Conservation (phyloP, 192 early-diverging fungal species). For the Coemansia sp. region DNA sequence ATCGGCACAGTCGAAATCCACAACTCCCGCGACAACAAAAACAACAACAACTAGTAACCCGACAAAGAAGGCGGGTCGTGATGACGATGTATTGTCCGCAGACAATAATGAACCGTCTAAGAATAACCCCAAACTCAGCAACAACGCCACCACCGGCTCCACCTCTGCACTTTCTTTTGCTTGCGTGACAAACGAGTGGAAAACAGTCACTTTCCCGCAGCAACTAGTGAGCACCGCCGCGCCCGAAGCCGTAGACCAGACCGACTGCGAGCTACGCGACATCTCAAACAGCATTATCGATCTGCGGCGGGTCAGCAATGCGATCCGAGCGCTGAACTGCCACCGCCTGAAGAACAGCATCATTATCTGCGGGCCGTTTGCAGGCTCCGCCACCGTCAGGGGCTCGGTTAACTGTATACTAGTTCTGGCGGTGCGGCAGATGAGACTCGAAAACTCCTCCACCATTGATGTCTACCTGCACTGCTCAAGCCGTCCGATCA, state of each 20-base stretch:
- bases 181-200: slow-evolving; percentile 7
- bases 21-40: neutral
- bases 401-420: slow-evolving; percentile 63
- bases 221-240: neutral
- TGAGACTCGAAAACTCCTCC: slow-evolving; percentile 77
- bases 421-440: slow-evolving; percentile 77
- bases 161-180: neutral
- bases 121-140: neutral
- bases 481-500: slow-evolving; percentile 79
- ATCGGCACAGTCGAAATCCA: slow-evolving; percentile 14
- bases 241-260: neutral
- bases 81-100: neutral
- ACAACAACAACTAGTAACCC: neutral
- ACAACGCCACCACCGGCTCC: neutral
- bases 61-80: neutral
- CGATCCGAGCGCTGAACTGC: slow-evolving; percentile 75
- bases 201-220: neutral
- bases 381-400: slow-evolving; percentile 73
- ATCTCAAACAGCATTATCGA: slow-evolving; percentile 66
- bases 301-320: slow-evolving; percentile 52
- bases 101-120: too few species aligned
- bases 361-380: slow-evolving; percentile 65
- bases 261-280: slow-evolving; percentile 48
- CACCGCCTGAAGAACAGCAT: slow-evolving; percentile 67
- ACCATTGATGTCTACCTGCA: slow-evolving; percentile 66